phyloP scores from a whole-genome alignment of 495 filamentous ascomycete genomes.

The Annulohypoxylon nitens region DNA sequence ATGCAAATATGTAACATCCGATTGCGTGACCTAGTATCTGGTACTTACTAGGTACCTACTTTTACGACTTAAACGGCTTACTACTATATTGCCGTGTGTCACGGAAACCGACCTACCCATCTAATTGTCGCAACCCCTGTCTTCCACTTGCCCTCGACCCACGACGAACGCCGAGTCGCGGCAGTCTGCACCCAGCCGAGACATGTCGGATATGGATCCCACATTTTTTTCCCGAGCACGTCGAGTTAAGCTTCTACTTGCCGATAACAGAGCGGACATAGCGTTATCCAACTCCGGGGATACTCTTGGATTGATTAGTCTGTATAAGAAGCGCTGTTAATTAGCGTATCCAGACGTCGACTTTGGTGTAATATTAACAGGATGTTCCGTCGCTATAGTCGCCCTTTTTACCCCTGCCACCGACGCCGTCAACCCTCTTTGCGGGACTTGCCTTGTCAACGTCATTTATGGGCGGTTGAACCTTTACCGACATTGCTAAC shows the following conservation, averaged over 20 bases:
- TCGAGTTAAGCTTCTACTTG: conserved; percentile 20
- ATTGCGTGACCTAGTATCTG: background rate
- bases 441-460: background rate
- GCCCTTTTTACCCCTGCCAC: background rate
- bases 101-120: conserved; percentile 16
- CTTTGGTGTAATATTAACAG: background rate
- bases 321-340: background rate
- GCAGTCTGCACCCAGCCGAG: conserved; percentile 40
- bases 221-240: conserved; percentile 30
- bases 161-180: conserved; percentile 38
- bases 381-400: background rate
- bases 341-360: background rate
- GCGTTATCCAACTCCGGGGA: conserved; percentile 1
- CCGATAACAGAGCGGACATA: conserved; percentile 4
- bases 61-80: background rate
- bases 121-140: conserved; percentile 25
- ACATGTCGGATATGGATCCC: conserved; percentile 44
- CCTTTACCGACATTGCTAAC: too few relatives aligned
- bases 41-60: background rate
- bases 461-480: too few relatives aligned
- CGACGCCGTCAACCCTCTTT: background rate
- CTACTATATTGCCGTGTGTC: background rate
- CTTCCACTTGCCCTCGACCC: conserved; percentile 24
- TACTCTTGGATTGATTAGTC: background rate
- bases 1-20: background rate